These are phyloP conservation scores for Hevea brasiliensis DNA, from an alignment of 345 rosid species.

Conservation along the genomic window DNA sequence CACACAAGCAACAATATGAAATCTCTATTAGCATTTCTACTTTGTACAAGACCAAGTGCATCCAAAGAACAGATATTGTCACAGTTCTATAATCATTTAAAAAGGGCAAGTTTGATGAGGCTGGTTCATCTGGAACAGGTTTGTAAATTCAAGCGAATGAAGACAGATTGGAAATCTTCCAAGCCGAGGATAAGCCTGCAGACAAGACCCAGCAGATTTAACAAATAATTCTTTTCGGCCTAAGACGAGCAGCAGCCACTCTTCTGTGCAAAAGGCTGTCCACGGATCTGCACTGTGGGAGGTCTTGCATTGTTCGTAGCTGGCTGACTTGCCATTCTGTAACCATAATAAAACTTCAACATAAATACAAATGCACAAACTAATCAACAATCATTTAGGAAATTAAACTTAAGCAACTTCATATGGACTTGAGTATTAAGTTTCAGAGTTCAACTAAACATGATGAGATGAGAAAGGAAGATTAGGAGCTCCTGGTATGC, in stretches of 20 bases:
- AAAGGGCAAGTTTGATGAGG: neutral
- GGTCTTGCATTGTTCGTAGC: slow-evolving; percentile 51
- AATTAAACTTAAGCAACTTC: neutral
- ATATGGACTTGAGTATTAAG: neutral
- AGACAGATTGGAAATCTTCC: neutral
- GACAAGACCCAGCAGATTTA: neutral
- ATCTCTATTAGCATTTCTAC: neutral
- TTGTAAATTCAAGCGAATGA: neutral
- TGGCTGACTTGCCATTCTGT: slow-evolving; percentile 74
- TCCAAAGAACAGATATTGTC: neutral
- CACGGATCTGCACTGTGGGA: slow-evolving; percentile 58
- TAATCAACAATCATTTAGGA: neutral
- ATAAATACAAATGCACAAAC: neutral
- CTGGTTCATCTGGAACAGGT: neutral
- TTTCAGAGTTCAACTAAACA: no score
- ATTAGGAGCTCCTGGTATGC: neutral
- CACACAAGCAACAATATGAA: neutral
- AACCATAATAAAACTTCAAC: neutral
- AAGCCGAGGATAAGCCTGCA: neutral
- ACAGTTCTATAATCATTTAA: neutral
- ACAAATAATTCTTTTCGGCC: neutral
- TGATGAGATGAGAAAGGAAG: no score
- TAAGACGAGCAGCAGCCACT: slow-evolving; percentile 65
- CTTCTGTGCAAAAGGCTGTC: slow-evolving; percentile 60
- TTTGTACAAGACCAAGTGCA: slow-evolving; percentile 12